These are phyloP conservation scores for Dissophora globulifera DNA, from an alignment of 192 early-diverging fungal genomes.

Conservation along the genomic window DNA sequence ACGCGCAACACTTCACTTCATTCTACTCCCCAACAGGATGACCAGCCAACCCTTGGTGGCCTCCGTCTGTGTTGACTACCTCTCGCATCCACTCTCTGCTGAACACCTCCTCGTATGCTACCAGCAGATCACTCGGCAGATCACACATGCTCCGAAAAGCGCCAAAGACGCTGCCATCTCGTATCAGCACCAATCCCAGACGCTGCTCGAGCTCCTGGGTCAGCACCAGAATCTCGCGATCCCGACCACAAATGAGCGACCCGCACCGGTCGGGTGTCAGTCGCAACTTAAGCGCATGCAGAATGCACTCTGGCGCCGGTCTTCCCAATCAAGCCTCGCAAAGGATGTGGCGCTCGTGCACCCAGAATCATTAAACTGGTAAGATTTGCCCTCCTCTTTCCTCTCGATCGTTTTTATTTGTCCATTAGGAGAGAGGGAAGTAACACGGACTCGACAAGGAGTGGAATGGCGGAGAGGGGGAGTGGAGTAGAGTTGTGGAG, in stretches of 20 bases:
- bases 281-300: slow-evolving; percentile 46
- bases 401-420: too few species aligned
- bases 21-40: too few species aligned
- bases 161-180: slow-evolving; percentile 50
- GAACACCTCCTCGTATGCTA: slow-evolving; percentile 49
- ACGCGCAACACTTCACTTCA: too few species aligned
- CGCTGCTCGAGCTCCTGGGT: slow-evolving; percentile 27
- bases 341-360: slow-evolving; percentile 46
- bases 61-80: slow-evolving; percentile 47
- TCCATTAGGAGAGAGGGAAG: too few species aligned
- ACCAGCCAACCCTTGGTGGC: slow-evolving; percentile 48
- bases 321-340: slow-evolving; percentile 37
- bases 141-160: slow-evolving; percentile 37
- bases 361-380: slow-evolving; percentile 53
- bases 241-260: slow-evolving; percentile 28
- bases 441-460: background rate
- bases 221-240: slow-evolving; percentile 41
- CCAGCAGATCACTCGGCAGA: slow-evolving; percentile 53
- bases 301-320: slow-evolving; percentile 48
- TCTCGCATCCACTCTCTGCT: slow-evolving; percentile 45
- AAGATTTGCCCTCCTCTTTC: too few species aligned
- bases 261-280: slow-evolving; percentile 38
- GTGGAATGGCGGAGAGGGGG: background rate
- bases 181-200: slow-evolving; percentile 43
- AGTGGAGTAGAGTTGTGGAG: background rate